phyloP scores from a whole-genome alignment of 2,329 filamentous ascomycete species.

The Pleurostoma richardsiae region DNA sequence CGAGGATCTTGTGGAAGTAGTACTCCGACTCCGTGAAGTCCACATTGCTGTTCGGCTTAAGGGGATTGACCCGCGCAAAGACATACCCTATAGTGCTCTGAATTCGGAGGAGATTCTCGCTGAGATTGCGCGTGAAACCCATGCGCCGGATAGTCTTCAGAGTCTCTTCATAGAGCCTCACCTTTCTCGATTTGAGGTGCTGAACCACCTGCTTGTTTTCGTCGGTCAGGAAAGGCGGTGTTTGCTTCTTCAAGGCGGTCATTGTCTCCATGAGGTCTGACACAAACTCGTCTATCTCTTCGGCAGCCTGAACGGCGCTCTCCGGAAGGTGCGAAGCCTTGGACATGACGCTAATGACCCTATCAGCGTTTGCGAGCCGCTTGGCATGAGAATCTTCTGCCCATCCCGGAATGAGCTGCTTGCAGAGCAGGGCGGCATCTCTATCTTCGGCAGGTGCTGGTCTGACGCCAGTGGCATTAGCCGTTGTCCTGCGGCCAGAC shows the following conservation, averaged over 20 bases:
- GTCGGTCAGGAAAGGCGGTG: slow-evolving; percentile 73
- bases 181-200: slow-evolving; percentile 86
- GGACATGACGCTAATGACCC: slow-evolving; percentile 71
- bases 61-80: slow-evolving; percentile 51
- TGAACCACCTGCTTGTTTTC: slow-evolving; percentile 82
- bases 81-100: slow-evolving; percentile 69
- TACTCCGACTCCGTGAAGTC: slow-evolving; percentile 51
- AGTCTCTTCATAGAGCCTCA: slow-evolving; percentile 84
- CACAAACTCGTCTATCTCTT: slow-evolving; percentile 64
- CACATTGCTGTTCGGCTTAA: slow-evolving; percentile 23
- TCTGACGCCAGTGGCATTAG: neutral
- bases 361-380: slow-evolving; percentile 65
- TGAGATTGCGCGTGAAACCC: slow-evolving; percentile 82
- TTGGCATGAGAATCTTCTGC: slow-evolving; percentile 35
- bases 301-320: slow-evolving; percentile 48
- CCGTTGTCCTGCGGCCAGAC: neutral
- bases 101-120: slow-evolving; percentile 64
- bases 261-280: slow-evolving; percentile 63
- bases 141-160: slow-evolving; percentile 79
- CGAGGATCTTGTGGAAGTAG: slow-evolving; percentile 74
- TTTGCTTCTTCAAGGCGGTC: slow-evolving; percentile 73
- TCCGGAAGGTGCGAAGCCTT: slow-evolving; percentile 51
- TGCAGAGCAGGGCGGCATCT: slow-evolving; percentile 24
- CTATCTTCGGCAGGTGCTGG: slow-evolving; percentile 23
- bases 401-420: slow-evolving; percentile 30